phyloP scores from a whole-genome alignment of 2,329 filamentous ascomycete genomes.

The Didymella keratinophila region DNA sequence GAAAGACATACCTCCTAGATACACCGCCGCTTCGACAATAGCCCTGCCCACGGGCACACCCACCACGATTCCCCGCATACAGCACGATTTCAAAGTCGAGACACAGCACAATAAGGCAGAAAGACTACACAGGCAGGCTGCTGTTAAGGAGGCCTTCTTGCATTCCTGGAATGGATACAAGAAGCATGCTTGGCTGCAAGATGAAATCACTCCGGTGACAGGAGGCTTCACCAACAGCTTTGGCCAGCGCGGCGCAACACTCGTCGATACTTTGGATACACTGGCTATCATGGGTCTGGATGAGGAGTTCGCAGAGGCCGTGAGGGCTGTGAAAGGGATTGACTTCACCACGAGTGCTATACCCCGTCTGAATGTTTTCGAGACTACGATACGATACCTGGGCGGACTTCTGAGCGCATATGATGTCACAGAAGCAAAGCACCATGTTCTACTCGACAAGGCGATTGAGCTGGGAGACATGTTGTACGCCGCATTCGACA shows the following conservation, averaged over 20 bases:
- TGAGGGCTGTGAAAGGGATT: constrained; percentile 60
- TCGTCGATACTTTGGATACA: constrained; percentile 68
- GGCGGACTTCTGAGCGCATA: constrained; percentile 51
- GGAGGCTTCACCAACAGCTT: constrained; percentile 59
- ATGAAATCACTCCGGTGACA: constrained; percentile 61
- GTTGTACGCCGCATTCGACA: constrained; percentile 56
- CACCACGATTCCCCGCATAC: constrained; percentile 46
- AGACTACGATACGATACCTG: constrained; percentile 52
- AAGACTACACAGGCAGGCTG: constrained; percentile 41
- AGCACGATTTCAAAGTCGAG: constrained; percentile 48
- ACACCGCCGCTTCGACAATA: constrained; percentile 44
- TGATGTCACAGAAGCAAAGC: constrained; percentile 46
- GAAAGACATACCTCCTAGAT: constrained; percentile 43
- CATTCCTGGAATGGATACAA: constrained; percentile 61
- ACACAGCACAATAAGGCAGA: constrained; percentile 43
- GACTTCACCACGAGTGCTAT: constrained; percentile 60
- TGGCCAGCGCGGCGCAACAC: constrained; percentile 65
- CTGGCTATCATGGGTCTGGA: constrained; percentile 68
- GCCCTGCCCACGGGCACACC: constrained; percentile 44
- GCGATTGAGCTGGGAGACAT: constrained; percentile 54
- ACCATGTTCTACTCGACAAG: constrained; percentile 50
- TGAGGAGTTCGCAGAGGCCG: constrained; percentile 64
- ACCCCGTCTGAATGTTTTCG: constrained; percentile 49
- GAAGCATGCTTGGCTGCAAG: constrained; percentile 60
- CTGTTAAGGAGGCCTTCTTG: constrained; percentile 49